phyloP scores from a whole-genome alignment of 1,284 basidiomycete species.

The Sanguinoderma infundibulare region DNA sequence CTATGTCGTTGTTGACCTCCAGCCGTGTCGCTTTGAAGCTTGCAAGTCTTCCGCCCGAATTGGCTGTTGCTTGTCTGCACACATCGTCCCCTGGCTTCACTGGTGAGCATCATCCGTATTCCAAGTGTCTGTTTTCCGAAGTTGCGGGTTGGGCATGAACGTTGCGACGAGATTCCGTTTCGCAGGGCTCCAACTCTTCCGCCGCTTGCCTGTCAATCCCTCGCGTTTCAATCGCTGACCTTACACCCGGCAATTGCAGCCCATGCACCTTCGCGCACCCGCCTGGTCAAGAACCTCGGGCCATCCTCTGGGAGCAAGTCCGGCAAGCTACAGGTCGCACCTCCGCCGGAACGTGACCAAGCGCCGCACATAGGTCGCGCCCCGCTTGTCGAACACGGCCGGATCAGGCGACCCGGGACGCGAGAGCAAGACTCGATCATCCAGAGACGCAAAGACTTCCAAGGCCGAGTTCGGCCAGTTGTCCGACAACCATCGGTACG shows the following conservation, averaged over 20 bases:
- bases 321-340: slow-evolving; percentile 37
- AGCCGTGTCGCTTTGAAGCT: slow-evolving; percentile 12
- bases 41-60: slow-evolving; percentile 19
- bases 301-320: slow-evolving; percentile 29
- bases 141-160: no score
- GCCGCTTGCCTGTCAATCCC: no score
- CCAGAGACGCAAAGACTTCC: neutral
- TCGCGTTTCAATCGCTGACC: neutral
- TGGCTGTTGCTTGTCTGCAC: slow-evolving; percentile 27
- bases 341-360: slow-evolving; percentile 14
- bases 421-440: slow-evolving; percentile 3
- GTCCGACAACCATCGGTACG: neutral
- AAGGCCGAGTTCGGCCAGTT: neutral
- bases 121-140: no score
- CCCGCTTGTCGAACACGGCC: neutral
- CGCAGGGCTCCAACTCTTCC: no score
- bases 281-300: slow-evolving; percentile 42
- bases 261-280: slow-evolving; percentile 35
- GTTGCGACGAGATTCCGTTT: no score
- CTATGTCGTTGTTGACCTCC: slow-evolving; percentile 18
- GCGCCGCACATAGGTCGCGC: slow-evolving; percentile 14
- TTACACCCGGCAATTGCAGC: neutral
- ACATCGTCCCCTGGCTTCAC: slow-evolving; percentile 14
- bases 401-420: neutral
- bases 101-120: neutral